phyloP scores from a whole-genome alignment of 768 basidiomycete genomes.

The Gloeopeniophorella convolvens region DNA sequence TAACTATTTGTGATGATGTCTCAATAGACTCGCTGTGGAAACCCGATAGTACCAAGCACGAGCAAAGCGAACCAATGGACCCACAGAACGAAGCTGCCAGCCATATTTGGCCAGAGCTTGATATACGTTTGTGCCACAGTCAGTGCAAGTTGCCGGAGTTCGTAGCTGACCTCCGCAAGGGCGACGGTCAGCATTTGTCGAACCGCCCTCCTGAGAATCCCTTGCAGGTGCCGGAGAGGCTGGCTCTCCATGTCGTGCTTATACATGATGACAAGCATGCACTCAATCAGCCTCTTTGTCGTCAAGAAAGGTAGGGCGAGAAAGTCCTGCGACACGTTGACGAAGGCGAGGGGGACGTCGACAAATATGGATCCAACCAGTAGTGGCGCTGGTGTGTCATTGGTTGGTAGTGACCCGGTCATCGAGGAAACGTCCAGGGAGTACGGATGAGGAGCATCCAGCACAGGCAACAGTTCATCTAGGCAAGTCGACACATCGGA shows the following conservation, averaged over 20 bases:
- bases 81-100: slow-evolving; percentile 49
- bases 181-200: slow-evolving; percentile 45
- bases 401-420: slow-evolving; percentile 32
- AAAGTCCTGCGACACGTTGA: slow-evolving; percentile 42
- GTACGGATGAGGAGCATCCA: slow-evolving; percentile 53
- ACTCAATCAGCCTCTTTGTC: slow-evolving; percentile 56
- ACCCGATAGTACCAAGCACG: neutral
- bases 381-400: slow-evolving; percentile 36
- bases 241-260: slow-evolving; percentile 66
- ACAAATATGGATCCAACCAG: slow-evolving; percentile 60
- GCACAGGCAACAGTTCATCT: slow-evolving; percentile 45
- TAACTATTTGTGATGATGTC: slow-evolving; percentile 41
- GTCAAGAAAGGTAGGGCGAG: slow-evolving; percentile 46
- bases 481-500: slow-evolving; percentile 48
- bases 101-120: slow-evolving; percentile 48
- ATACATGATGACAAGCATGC: slow-evolving; percentile 56
- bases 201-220: slow-evolving; percentile 45
- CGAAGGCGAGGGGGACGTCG: slow-evolving; percentile 49
- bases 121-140: slow-evolving; percentile 57
- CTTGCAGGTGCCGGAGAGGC: slow-evolving; percentile 48
- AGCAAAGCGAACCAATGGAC: slow-evolving; percentile 21
- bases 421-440: slow-evolving; percentile 43
- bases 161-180: slow-evolving; percentile 51
- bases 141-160: slow-evolving; percentile 59
- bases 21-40: slow-evolving; percentile 46